phyloP scores from a whole-genome alignment of 2,329 filamentous ascomycete species.

The Parastagonospora avenae region DNA sequence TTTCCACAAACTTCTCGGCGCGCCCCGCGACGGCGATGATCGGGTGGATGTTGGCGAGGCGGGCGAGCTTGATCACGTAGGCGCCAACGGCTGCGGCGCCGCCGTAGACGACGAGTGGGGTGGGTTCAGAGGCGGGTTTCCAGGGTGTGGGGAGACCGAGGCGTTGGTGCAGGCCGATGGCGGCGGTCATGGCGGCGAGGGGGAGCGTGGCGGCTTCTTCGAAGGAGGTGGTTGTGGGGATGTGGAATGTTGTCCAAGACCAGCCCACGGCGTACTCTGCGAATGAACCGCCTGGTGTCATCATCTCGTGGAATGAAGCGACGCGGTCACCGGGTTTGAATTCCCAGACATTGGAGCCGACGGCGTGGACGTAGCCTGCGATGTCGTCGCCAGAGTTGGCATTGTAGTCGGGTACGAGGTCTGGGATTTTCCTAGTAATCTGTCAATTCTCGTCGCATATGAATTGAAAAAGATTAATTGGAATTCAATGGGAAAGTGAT shows the following conservation, averaged over 20 bases:
- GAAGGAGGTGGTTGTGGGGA: conserved; percentile 56
- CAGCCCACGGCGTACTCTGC: conserved; percentile 66
- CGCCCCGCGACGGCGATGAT: conserved; percentile 51
- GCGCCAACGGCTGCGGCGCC: conserved; percentile 49
- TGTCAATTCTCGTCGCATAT: background rate
- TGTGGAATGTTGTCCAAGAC: conserved; percentile 62
- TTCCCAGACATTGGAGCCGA: conserved; percentile 61
- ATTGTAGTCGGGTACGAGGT: conserved; percentile 19
- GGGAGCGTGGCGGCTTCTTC: conserved; percentile 57
- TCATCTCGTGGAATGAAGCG: conserved; percentile 62
- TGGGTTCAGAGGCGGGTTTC: conserved; percentile 26
- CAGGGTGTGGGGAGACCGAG: conserved; percentile 52
- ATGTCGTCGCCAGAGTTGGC: conserved; percentile 62
- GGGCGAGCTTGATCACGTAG: conserved; percentile 49
- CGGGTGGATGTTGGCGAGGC: conserved; percentile 48
- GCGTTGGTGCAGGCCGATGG: conserved; percentile 51
- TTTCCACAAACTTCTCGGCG: conserved; percentile 44
- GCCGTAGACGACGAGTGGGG: conserved; percentile 49
- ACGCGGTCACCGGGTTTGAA: conserved; percentile 65
- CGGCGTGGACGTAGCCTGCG: conserved; percentile 59
- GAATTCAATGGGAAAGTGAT: background rate
- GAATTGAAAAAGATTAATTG: background rate
- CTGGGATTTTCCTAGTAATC: conserved; percentile 31
- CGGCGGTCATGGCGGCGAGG: conserved; percentile 54
- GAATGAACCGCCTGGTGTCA: conserved; percentile 57